Conservation (phyloP, 371 early-diverging fungal genomes). For the Haplosporangium sp. region DNA sequence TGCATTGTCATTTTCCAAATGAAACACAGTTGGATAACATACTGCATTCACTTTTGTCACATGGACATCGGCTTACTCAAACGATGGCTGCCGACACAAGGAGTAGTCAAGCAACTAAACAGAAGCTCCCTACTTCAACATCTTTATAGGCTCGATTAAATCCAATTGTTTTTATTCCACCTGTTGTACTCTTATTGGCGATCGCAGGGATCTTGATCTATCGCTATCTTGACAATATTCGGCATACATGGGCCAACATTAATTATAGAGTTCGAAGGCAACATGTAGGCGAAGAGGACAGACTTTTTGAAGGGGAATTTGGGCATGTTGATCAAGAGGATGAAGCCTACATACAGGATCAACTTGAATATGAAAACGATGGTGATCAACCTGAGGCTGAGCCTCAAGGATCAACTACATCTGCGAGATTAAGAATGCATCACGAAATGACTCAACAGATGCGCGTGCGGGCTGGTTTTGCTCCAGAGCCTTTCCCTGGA, state of each 20-base stretch:
- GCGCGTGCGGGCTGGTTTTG: conserved; percentile 50
- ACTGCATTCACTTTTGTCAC: not conserved
- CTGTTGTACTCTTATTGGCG: conserved; percentile 37
- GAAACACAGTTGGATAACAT: not conserved
- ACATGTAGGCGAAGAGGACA: conserved; percentile 11
- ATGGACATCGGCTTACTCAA: not conserved
- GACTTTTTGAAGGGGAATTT: conserved; percentile 12
- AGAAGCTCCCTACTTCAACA: not conserved
- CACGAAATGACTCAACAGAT: conserved; percentile 56
- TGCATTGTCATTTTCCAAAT: not conserved
- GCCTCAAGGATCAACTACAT: conserved; percentile 47
- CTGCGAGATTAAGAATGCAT: conserved; percentile 50
- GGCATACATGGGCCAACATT: conserved; percentile 1
- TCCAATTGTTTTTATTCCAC: conserved; percentile 48
- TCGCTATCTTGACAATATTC: conserved; percentile 11
- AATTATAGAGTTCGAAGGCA: conserved; percentile 5
- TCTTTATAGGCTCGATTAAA: conserved; percentile 25
- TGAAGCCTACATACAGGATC: not conserved
- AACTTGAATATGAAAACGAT: not conserved
- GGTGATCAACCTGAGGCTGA: conserved; percentile 17
- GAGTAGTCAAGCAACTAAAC: not conserved
- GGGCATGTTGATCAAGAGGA: not conserved
- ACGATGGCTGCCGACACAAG: not conserved
- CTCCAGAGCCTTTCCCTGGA: conserved; percentile 53
- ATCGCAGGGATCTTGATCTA: conserved; percentile 33